Evolutionary conservation across 2,329 filamentous ascomycete species (phyloP).

Genomic region (Stylonectria norvegica): DNA sequence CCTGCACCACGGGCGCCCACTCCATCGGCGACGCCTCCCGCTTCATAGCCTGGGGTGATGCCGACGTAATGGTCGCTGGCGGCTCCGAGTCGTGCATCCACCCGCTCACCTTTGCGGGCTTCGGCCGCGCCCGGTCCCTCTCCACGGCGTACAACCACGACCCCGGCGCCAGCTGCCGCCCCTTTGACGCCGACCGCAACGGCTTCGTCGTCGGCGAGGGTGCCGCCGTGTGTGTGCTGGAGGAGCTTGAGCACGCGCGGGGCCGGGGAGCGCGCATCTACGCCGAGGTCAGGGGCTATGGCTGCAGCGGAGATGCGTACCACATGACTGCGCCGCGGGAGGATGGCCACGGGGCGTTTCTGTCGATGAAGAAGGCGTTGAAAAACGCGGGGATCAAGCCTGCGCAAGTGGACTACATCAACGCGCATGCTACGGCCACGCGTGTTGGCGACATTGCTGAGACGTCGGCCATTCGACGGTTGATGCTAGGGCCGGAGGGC

Average conservation of each 20-base stretch:
- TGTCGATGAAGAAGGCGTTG: constrained; percentile 83
- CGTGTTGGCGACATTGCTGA: constrained; percentile 83
- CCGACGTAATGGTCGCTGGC: constrained; percentile 93
- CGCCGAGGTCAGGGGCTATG: constrained; percentile 85
- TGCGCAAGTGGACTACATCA: constrained; percentile 78
- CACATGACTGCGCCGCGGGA: constrained; percentile 89
- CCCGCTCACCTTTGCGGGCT: constrained; percentile 87
- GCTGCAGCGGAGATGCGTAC: constrained; percentile 83
- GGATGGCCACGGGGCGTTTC: constrained; percentile 75
- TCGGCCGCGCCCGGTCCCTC: constrained; percentile 81
- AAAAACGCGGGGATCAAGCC: constrained; percentile 68
- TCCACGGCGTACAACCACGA: constrained; percentile 75
- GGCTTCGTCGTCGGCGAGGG: constrained; percentile 95
- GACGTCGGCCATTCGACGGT: constrained; percentile 71
- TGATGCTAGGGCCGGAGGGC: constrained; percentile 74
- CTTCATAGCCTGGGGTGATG: constrained; percentile 87
- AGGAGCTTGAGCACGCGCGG: constrained; percentile 86
- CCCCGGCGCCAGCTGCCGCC: constrained; percentile 70
- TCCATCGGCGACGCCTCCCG: constrained; percentile 91
- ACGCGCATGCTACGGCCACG: constrained; percentile 92
- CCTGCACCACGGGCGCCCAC: constrained; percentile 94
- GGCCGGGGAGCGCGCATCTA: constrained; percentile 77
- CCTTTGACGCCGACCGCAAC: constrained; percentile 75
- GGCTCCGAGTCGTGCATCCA: constrained; percentile 95
- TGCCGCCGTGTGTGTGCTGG: constrained; percentile 80